Conservation (phyloP, 2,329 filamentous ascomycete genomes). For the Cadophora sp. region DNA sequence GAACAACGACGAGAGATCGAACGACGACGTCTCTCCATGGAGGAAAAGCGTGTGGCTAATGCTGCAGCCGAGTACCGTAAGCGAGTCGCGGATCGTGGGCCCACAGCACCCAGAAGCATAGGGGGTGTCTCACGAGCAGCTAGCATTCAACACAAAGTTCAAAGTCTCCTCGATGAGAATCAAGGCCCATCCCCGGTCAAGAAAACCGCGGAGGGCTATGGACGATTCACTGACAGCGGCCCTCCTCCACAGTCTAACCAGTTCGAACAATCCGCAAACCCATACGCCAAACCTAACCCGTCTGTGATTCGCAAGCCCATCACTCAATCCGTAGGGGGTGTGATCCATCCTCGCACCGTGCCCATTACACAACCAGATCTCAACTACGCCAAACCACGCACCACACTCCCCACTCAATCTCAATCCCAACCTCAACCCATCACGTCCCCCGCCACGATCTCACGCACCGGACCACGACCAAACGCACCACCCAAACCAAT, state of each 20-base stretch:
- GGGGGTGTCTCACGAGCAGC: conserved; percentile 70
- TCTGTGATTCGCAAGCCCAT: conserved; percentile 56
- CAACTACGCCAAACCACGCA: conserved; percentile 38
- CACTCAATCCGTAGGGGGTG: conserved; percentile 32
- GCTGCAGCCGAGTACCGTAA: conserved; percentile 89
- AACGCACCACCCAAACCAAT: conserved; percentile 66
- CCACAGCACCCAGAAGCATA: conserved; percentile 60
- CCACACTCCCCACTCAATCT: conserved; percentile 28
- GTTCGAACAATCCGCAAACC: conserved; percentile 37
- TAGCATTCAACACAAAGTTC: conserved; percentile 92
- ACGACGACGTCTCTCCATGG: conserved; percentile 78
- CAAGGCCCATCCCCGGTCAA: conserved; percentile 63
- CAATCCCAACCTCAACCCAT: conserved; percentile 22
- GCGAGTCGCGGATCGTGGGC: conserved; percentile 70
- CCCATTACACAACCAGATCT: conserved; percentile 31
- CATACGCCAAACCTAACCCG: conserved; percentile 41
- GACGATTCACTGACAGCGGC: conserved; percentile 73
- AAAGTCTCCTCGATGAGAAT: conserved; percentile 82
- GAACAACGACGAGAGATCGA: conserved; percentile 93
- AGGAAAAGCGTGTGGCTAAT: conserved; percentile 87
- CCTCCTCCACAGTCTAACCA: conserved; percentile 29
- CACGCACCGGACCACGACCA: conserved; percentile 52
- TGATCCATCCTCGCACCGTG: conserved; percentile 37
- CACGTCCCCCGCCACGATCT: conserved; percentile 38
- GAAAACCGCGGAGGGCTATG: conserved; percentile 88